Conservation (phyloP, 495 filamentous ascomycete species). For the Aspergillus sclerotioniger region DNA sequence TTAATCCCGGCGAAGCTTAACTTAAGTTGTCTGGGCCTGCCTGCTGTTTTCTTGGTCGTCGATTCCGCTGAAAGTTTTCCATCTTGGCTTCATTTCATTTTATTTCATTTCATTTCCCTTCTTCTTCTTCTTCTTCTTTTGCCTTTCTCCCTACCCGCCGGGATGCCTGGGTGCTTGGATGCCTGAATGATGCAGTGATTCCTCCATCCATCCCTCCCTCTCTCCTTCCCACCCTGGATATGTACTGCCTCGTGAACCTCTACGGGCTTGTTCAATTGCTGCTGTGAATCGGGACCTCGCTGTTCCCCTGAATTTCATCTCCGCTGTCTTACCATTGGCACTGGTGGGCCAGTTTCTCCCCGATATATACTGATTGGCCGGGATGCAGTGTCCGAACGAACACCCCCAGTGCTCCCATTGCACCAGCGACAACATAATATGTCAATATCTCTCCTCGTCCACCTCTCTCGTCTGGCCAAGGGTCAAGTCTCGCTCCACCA, state of each 20-base stretch:
- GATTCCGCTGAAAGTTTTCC: neutral
- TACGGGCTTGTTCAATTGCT: neutral
- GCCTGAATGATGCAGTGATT: neutral
- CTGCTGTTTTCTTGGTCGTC: neutral
- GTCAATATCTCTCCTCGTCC: slow-evolving; percentile 28
- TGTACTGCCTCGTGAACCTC: neutral
- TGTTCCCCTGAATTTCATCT: neutral
- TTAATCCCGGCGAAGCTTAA: slow-evolving; percentile 2
- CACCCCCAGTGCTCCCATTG: slow-evolving; percentile 31
- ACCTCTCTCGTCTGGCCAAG: slow-evolving; percentile 28
- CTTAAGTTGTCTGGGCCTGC: slow-evolving; percentile 1
- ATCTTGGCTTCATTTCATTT: neutral
- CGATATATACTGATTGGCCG: slow-evolving; percentile 15
- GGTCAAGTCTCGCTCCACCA: slow-evolving; percentile 20
- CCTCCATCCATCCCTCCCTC: neutral
- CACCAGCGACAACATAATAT: slow-evolving; percentile 33
- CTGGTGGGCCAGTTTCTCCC: neutral
- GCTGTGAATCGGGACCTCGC: too few species aligned
- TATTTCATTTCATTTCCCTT: neutral
- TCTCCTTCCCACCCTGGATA: neutral
- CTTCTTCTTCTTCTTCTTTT: neutral
- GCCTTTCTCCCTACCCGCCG: neutral
- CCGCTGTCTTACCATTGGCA: neutral
- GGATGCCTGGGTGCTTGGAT: slow-evolving; percentile 2
- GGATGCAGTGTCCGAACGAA: slow-evolving; percentile 16